Conservation (phyloP, 106 monocot genomes). For the Platanthera zijinensis region DNA sequence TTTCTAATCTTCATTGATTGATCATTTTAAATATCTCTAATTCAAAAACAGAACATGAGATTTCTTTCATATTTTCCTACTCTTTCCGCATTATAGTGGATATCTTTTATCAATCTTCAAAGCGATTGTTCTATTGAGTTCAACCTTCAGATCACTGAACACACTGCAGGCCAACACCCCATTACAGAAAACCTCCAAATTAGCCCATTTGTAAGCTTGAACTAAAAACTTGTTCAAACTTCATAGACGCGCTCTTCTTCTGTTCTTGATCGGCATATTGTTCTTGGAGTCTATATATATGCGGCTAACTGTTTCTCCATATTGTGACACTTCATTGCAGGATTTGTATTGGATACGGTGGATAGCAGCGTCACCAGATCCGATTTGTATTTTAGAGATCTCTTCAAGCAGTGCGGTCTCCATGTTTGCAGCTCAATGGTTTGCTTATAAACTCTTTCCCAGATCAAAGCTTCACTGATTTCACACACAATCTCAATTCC, state of each 20-base stretch:
- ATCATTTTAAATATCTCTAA: no score
- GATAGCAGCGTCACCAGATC: conserved; percentile 92
- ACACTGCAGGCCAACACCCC: neutral
- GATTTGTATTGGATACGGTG: conserved; percentile 93
- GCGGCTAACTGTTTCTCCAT: neutral
- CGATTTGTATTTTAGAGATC: conserved; percentile 72
- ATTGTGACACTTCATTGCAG: conserved; percentile 22
- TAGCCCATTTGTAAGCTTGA: neutral
- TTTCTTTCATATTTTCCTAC: no score
- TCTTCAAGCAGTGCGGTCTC: conserved; percentile 75
- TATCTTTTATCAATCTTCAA: no score
- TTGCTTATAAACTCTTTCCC: neutral
- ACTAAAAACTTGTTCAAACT: neutral
- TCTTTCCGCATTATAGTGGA: no score
- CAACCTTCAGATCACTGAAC: neutral
- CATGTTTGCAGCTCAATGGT: conserved; percentile 63
- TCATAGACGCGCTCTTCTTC: neutral
- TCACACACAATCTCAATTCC: neutral
- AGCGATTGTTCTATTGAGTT: neutral
- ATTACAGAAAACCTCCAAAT: neutral
- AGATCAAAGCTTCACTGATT: neutral
- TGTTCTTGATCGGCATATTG: neutral
- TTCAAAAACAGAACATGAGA: no score
- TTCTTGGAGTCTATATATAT: neutral
- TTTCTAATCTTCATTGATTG: no score